Evolutionary conservation across 2,329 filamentous ascomycete species (phyloP), one percentile per base, ranked within the genome.

Genomic region (Verticillium zaregamsianum): DNA sequence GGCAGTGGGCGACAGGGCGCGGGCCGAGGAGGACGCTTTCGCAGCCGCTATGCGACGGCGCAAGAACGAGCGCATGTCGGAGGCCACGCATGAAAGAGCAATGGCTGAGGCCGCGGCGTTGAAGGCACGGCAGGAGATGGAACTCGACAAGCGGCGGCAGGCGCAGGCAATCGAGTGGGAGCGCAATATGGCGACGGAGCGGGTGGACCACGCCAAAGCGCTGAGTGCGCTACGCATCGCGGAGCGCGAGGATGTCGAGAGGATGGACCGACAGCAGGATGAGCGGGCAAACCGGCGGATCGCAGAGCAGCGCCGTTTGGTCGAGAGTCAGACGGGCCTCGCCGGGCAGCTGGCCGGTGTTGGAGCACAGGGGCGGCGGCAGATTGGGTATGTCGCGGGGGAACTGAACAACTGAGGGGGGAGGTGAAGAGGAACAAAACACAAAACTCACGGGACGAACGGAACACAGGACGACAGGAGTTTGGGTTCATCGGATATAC

Each of bases 371-470:
- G 71, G 70, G 52, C 72, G 80, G 66, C 76, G 79, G 64, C 81
- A 84, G 74, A 82, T 86, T 73, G 84, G 84, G n/a, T 86, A 79
- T 65, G 77, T 86, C 35, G 80, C 80, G 55, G 78, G 77, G 57
- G 83, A 86, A 73, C 62, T 85, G 68, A 78, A 79, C 63, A 49
- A 49, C 8, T 49, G 20, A 49, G 2, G 17, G 15, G 17, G 17
- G 2, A n/a, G 17, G 39, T 2, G 9, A 45, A 8, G 5, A n/a
- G 39, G 15, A 45, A 15, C 17, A n/a, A 17, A n/a, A 45, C 20
- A n/a, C 17, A 7, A n/a, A n/a, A 17, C 17, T n/a, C 15, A n/a
- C 7, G 17, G 6, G n/a, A 45, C 39, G 39, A 17, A 45, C 39
- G 39, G 39, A n/a, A 45, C 45, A 49, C 45, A 49, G n/a, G n/a